Percentiles rank a stretch among this genome's conserved stretches.
These are phyloP conservation scores for Chlorella vulgaris DNA, from an alignment of 139 green algal genomes.

Conservation along the genomic window DNA sequence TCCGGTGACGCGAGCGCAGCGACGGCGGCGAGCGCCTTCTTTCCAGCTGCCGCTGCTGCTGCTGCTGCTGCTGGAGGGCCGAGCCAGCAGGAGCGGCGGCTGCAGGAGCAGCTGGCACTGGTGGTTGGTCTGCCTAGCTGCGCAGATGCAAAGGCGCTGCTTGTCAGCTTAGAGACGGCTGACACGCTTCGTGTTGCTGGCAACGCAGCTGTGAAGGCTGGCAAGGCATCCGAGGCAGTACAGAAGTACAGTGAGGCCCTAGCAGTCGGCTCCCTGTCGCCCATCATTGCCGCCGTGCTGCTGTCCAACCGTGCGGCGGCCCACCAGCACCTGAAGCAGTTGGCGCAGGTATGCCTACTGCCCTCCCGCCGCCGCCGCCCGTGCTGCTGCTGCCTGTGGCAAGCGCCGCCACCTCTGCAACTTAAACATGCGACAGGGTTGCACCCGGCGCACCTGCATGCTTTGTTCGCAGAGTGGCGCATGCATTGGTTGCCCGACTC, in stretches of 20 bases:
- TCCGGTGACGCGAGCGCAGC: background rate
- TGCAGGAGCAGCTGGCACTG: background rate
- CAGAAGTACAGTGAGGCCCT: constrained; percentile 55
- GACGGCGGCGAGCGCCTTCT: constrained; percentile 21
- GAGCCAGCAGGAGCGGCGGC: constrained; percentile 5
- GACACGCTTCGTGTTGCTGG: constrained; percentile 56
- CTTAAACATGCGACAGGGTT: background rate
- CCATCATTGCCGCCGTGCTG: constrained; percentile 72
- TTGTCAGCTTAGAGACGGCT: constrained; percentile 22
- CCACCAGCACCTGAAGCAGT: constrained; percentile 50
- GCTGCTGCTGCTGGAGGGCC: background rate
- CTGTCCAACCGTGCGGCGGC: constrained; percentile 81
- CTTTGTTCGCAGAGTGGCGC: too few relatives aligned
- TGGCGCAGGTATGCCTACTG: constrained; percentile 15
- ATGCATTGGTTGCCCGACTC: too few relatives aligned
- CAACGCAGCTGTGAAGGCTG: constrained; percentile 61
- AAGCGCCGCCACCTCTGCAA: too few relatives aligned
- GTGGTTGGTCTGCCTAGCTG: constrained; percentile 26
- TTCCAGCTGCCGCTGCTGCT: background rate
- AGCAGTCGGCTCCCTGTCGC: constrained; percentile 28
- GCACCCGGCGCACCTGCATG: too few relatives aligned
- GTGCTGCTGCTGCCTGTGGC: too few relatives aligned
- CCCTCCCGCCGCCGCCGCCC: too few relatives aligned
- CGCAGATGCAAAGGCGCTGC: constrained; percentile 17
- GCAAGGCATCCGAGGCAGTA: constrained; percentile 42